Conservation (phyloP, 345 rosid species). For the Lepidium sativum region DNA sequence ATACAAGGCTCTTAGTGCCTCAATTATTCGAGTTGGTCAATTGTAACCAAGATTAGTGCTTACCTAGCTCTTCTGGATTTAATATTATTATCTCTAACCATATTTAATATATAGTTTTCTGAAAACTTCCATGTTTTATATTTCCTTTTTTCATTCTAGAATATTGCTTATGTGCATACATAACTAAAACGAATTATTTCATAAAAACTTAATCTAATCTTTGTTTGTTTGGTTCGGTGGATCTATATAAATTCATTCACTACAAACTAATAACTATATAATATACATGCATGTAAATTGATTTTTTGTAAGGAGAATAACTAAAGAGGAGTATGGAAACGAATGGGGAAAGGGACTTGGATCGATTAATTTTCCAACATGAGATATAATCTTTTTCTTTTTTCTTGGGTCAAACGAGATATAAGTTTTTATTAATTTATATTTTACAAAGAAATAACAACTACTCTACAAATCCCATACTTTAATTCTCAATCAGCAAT, state of each 20-base stretch:
- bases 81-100: not conserved
- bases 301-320: not conserved
- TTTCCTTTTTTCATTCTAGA: not conserved
- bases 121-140: no score
- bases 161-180: not conserved
- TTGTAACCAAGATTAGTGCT: slow-evolving; percentile 24
- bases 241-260: not conserved
- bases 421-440: not conserved
- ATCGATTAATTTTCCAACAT: not conserved
- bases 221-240: not conserved
- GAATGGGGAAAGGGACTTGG: not conserved
- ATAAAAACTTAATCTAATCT: not conserved
- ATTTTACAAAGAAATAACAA: not conserved
- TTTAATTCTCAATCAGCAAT: no score
- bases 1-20: slow-evolving; percentile 18
- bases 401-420: no score
- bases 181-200: not conserved
- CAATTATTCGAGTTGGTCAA: slow-evolving; percentile 26
- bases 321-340: not conserved
- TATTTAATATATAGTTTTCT: not conserved
- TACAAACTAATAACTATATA: not conserved
- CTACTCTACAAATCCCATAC: no score
- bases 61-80: not conserved
- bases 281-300: not conserved
- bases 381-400: not conserved